phyloP scores from a whole-genome alignment of 140 eudicot species.

The Ambrosia hybrid region DNA sequence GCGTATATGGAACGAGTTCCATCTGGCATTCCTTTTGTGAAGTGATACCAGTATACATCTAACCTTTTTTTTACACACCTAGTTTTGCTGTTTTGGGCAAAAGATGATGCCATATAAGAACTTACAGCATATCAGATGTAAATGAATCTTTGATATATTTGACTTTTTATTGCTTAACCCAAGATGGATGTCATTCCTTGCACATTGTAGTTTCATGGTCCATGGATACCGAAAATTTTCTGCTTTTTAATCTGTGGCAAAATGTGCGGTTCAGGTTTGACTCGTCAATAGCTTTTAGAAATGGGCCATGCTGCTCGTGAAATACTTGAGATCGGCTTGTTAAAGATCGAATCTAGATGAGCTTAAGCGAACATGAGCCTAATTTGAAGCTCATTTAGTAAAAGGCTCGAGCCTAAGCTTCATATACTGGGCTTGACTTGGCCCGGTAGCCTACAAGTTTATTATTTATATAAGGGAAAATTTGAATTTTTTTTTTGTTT shows the following conservation, averaged over 20 bases:
- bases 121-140: slow-evolving; percentile 19
- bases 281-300: no score
- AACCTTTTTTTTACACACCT: slow-evolving; percentile 3
- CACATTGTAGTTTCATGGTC: not conserved
- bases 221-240: not conserved
- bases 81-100: not conserved
- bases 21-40: slow-evolving; percentile 85
- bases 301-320: no score
- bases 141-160: slow-evolving; percentile 16
- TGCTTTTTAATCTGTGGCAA: not conserved
- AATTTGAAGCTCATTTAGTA: no score
- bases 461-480: no score
- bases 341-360: no score
- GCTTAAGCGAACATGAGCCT: no score
- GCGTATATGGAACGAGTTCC: slow-evolving; percentile 60
- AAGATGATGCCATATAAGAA: slow-evolving; percentile 14
- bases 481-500: no score
- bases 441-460: no score
- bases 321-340: no score
- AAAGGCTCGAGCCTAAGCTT: no score
- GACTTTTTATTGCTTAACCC: slow-evolving; percentile 8
- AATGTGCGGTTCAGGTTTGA: no score
- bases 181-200: slow-evolving; percentile 2
- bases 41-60: slow-evolving; percentile 35
- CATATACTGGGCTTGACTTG: no score